These are phyloP conservation scores for Boletellus ananiceps DNA, from an alignment of 768 basidiomycete genomes.

Conservation along the genomic window DNA sequence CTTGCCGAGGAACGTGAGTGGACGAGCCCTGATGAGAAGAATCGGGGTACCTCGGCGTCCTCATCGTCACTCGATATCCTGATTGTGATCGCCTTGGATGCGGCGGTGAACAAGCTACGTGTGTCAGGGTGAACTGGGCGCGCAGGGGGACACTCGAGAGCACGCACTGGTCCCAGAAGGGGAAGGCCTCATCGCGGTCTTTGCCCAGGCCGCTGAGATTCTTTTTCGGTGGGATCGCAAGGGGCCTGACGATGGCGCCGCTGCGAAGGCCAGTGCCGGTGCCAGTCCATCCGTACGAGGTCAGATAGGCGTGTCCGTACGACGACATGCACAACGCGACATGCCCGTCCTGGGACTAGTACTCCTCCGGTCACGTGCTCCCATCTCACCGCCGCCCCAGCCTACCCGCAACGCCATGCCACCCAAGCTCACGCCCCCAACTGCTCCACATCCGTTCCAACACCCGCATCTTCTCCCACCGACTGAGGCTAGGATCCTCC, in stretches of 20 bases:
- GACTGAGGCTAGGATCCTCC: slow-evolving; percentile 65
- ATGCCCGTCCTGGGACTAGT: too few species aligned
- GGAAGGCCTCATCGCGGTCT: slow-evolving; percentile 91
- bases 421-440: slow-evolving; percentile 71
- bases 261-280: slow-evolving; percentile 81
- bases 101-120: slow-evolving; percentile 63
- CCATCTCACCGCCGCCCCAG: not conserved
- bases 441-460: slow-evolving; percentile 86
- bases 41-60: slow-evolving; percentile 27
- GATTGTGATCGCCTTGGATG: slow-evolving; percentile 78
- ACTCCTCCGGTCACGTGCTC: slow-evolving; percentile 8
- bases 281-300: slow-evolving; percentile 84
- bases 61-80: slow-evolving; percentile 54
- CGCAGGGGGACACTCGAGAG: not conserved
- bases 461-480: slow-evolving; percentile 70
- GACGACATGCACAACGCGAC: slow-evolving; percentile 13
- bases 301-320: slow-evolving; percentile 60
- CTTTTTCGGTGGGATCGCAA: slow-evolving; percentile 80
- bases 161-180: slow-evolving; percentile 97
- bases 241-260: slow-evolving; percentile 71
- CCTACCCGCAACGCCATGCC: slow-evolving; percentile 36
- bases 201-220: slow-evolving; percentile 84
- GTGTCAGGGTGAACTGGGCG: not conserved
- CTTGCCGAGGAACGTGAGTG: slow-evolving; percentile 7
- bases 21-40: not conserved